Evolutionary conservation across 176 grass and related monocot genomes (phyloP).

Genomic region (Juncus effusus): DNA sequence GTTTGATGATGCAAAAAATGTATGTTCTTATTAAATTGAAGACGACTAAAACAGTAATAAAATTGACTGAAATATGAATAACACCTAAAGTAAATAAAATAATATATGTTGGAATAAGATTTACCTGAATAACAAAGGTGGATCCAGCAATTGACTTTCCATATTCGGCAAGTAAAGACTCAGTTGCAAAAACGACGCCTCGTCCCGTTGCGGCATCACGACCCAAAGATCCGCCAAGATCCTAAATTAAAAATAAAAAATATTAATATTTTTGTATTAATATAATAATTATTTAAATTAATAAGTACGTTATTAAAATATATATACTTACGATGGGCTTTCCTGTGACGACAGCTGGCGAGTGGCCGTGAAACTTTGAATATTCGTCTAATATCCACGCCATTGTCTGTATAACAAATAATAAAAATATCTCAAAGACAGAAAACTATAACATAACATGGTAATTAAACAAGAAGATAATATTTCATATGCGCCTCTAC

Average conservation of each 20-base stretch:
- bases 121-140: slow-evolving; percentile 87
- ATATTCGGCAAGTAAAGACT: slow-evolving; percentile 75
- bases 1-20: no score
- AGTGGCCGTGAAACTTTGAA: slow-evolving; percentile 95
- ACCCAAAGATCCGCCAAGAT: slow-evolving; percentile 93
- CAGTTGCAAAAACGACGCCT: slow-evolving; percentile 74
- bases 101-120: background rate
- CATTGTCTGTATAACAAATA: slow-evolving; percentile 63
- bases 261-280: slow-evolving; percentile 21
- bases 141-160: slow-evolving; percentile 76
- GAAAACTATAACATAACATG: background rate
- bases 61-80: no score
- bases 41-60: no score
- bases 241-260: slow-evolving; percentile 41
- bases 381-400: slow-evolving; percentile 98
- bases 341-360: slow-evolving; percentile 88
- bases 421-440: background rate
- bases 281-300: slow-evolving; percentile 13
- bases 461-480: background rate
- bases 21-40: no score
- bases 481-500: slow-evolving; percentile 11
- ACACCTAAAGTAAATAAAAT: no score
- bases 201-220: slow-evolving; percentile 92
- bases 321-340: slow-evolving; percentile 78
- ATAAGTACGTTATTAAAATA: background rate